These are phyloP conservation scores for Haplosporangium gracile DNA, from an alignment of 192 early-diverging fungal genomes.

Conservation along the genomic window DNA sequence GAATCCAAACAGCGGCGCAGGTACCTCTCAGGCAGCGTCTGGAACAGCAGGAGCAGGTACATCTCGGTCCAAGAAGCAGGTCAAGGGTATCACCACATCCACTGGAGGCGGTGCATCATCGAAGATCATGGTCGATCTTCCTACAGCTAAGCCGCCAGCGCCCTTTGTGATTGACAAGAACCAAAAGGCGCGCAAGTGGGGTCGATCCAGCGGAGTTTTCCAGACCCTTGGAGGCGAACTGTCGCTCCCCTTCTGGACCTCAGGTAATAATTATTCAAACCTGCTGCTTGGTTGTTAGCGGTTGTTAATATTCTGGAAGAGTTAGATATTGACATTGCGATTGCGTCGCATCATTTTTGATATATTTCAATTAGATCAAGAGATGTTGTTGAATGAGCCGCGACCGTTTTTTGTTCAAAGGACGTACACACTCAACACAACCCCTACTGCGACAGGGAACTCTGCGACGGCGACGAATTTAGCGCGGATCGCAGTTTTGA, in stretches of 20 bases:
- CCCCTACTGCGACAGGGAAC: slow-evolving; percentile 5
- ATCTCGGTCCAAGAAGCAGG: background rate
- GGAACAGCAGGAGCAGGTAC: background rate
- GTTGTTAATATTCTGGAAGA: background rate
- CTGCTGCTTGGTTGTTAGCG: background rate
- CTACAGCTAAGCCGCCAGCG: slow-evolving; percentile 4
- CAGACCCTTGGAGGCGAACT: slow-evolving; percentile 47
- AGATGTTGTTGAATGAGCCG: slow-evolving; percentile 52
- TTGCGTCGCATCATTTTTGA: background rate
- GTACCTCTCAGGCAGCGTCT: background rate
- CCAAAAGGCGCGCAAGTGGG: slow-evolving; percentile 48
- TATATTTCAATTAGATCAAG: slow-evolving; percentile 33
- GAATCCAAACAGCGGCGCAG: background rate
- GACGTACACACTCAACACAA: slow-evolving; percentile 12
- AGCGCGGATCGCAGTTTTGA: slow-evolving; percentile 38
- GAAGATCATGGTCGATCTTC: slow-evolving; percentile 20
- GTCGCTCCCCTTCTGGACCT: slow-evolving; percentile 42
- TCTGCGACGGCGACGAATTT: slow-evolving; percentile 22
- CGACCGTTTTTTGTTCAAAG: slow-evolving; percentile 31
- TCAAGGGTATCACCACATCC: background rate
- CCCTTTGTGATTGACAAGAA: slow-evolving; percentile 43
- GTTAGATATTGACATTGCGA: background rate
- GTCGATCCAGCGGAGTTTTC: slow-evolving; percentile 13
- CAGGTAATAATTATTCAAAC: slow-evolving; percentile 11
- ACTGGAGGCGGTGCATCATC: background rate